Percentiles rank a stretch among this genome's conserved stretches.
These are phyloP conservation scores for Stentor coeruleus DNA, from an alignment of 73 alveolate genomes.

Conservation along the genomic window DNA sequence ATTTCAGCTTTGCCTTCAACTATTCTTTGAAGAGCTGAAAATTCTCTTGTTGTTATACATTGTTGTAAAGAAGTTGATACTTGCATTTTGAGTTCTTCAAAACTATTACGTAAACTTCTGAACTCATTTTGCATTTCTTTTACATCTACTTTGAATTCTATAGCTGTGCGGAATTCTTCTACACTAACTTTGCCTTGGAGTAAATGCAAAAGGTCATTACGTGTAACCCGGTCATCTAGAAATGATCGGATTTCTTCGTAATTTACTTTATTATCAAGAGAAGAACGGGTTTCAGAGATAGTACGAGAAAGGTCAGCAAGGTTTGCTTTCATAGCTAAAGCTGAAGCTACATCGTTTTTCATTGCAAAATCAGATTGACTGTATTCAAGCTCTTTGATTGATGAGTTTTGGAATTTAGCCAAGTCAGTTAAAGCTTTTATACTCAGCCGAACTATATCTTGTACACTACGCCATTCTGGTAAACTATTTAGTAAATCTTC, in stretches of 20 bases:
- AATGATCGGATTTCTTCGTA: conserved; percentile 45
- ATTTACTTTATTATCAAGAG: conserved; percentile 49
- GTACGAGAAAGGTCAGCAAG: conserved; percentile 48
- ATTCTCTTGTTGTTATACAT: conserved; percentile 1
- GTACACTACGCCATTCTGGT: conserved; percentile 52
- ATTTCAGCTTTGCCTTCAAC: conserved; percentile 70
- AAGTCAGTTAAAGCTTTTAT: conserved; percentile 42
- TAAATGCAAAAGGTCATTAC: conserved; percentile 36
- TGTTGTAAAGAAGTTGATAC: background rate
- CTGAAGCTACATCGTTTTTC: conserved; percentile 40
- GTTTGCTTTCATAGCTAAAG: conserved; percentile 49
- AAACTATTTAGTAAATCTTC: conserved; percentile 38
- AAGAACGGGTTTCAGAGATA: conserved; percentile 57
- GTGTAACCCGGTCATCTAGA: conserved; percentile 42
- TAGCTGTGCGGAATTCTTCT: conserved; percentile 61
- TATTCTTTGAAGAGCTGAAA: background rate
- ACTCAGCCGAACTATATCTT: conserved; percentile 57
- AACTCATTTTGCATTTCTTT: conserved; percentile 63
- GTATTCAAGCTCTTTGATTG: conserved; percentile 40
- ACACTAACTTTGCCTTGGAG: conserved; percentile 40
- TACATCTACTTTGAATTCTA: conserved; percentile 70
- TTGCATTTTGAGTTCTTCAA: background rate
- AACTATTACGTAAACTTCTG: background rate
- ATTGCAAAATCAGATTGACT: conserved; percentile 44
- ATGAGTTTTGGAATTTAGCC: conserved; percentile 41